Evolutionary conservation across 306 rosid genomes (phyloP).

Genomic region (Vicia faba): DNA sequence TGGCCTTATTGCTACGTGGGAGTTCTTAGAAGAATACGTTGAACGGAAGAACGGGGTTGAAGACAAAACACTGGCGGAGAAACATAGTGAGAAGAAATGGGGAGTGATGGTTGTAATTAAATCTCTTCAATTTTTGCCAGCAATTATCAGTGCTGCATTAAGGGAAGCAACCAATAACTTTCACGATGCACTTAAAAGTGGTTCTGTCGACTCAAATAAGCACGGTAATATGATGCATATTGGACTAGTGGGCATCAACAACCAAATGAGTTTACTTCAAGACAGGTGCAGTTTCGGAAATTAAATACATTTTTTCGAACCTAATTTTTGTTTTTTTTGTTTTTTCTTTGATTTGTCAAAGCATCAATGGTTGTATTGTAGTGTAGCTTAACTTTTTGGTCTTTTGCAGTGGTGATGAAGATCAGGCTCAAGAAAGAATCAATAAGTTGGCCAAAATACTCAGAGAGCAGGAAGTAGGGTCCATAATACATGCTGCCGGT

Average conservation of each 20-base stretch:
- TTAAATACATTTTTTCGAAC: constrained; percentile 29
- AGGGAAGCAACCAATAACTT: constrained; percentile 69
- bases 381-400: constrained; percentile 27
- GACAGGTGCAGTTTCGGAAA: constrained; percentile 64
- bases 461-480: constrained; percentile 77
- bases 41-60: constrained; percentile 61
- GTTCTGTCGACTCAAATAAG: constrained; percentile 50
- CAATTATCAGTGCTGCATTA: constrained; percentile 72
- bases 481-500: constrained; percentile 68
- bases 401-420: constrained; percentile 91
- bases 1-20: constrained; percentile 96
- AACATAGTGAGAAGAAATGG: constrained; percentile 81
- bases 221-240: constrained; percentile 94
- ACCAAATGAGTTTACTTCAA: constrained; percentile 97
- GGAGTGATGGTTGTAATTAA: constrained; percentile 89
- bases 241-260: constrained; percentile 88
- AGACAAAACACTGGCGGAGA: constrained; percentile 53
- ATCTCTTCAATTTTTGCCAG: constrained; percentile 88
- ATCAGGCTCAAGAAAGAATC: constrained; percentile 97
- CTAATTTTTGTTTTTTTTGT: background rate
- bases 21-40: constrained; percentile 75
- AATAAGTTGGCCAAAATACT: constrained; percentile 88
- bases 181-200: constrained; percentile 52
- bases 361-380: constrained; percentile 5
- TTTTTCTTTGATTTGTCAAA: background rate